phyloP scores from a whole-genome alignment of 306 rosid species.

The Corylus heterophylla region DNA sequence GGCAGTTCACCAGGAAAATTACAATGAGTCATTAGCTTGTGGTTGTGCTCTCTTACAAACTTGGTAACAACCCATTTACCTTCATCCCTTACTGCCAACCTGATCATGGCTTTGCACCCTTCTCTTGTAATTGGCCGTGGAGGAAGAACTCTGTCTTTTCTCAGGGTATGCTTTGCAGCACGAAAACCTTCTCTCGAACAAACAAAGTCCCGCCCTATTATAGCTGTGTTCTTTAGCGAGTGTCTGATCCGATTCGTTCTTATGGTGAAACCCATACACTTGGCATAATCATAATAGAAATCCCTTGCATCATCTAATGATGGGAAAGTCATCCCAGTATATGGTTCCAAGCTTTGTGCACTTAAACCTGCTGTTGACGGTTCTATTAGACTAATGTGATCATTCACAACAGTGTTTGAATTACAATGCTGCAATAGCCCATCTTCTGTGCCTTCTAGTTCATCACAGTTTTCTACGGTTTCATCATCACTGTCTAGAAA shows the following conservation, averaged over 20 bases:
- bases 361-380: neutral
- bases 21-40: conserved; percentile 21
- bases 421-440: neutral
- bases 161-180: conserved; percentile 21
- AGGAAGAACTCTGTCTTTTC: conserved; percentile 30
- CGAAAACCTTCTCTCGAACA: conserved; percentile 30
- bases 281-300: conserved; percentile 32
- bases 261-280: conserved; percentile 23
- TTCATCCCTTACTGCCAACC: conserved; percentile 25
- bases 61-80: conserved; percentile 24
- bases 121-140: conserved; percentile 24
- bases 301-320: conserved; percentile 25
- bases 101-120: conserved; percentile 32
- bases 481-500: conserved; percentile 22
- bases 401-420: conserved; percentile 9
- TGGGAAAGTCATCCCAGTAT: conserved; percentile 15
- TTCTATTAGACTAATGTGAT: conserved; percentile 6
- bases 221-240: conserved; percentile 25
- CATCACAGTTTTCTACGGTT: conserved; percentile 1
- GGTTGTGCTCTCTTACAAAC: conserved; percentile 24
- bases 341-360: conserved; percentile 17
- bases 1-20: conserved; percentile 23
- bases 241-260: conserved; percentile 28
- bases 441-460: conserved; percentile 15
- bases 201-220: conserved; percentile 29